These are phyloP conservation scores for Cicer cuneatum DNA, from an alignment of 306 rosid genomes.

Conservation along the genomic window DNA sequence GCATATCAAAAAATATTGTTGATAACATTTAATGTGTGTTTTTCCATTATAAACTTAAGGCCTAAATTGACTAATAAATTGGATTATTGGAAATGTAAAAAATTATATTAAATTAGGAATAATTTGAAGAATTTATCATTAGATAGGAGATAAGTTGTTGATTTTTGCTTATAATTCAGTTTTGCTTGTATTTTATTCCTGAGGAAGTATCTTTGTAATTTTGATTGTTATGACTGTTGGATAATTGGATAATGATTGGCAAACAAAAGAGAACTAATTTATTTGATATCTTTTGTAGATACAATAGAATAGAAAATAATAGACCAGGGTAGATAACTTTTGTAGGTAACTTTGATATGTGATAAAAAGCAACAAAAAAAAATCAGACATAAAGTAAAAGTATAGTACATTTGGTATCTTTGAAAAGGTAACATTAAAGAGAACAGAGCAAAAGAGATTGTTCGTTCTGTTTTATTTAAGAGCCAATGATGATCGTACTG, in stretches of 20 bases:
- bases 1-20: too few species aligned
- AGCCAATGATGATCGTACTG: neutral
- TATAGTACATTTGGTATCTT: conserved; percentile 1
- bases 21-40: too few species aligned
- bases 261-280: neutral
- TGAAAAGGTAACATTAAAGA: neutral
- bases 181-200: too few species aligned
- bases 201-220: neutral
- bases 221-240: neutral
- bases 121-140: too few species aligned
- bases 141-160: too few species aligned
- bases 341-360: neutral
- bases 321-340: conserved; percentile 6
- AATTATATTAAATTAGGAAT: too few species aligned
- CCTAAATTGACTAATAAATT: too few species aligned
- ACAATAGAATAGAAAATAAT: neutral
- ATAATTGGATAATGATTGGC: neutral
- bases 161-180: too few species aligned
- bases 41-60: too few species aligned
- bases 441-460: neutral
- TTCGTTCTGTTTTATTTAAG: neutral
- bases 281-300: neutral
- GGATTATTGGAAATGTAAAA: too few species aligned
- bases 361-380: neutral
- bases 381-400: neutral